Percentiles rank a stretch among this genome's conserved stretches.
These are phyloP conservation scores for Colletotrichum sublineola DNA, from an alignment of 2,329 filamentous ascomycete species.

Conservation along the genomic window DNA sequence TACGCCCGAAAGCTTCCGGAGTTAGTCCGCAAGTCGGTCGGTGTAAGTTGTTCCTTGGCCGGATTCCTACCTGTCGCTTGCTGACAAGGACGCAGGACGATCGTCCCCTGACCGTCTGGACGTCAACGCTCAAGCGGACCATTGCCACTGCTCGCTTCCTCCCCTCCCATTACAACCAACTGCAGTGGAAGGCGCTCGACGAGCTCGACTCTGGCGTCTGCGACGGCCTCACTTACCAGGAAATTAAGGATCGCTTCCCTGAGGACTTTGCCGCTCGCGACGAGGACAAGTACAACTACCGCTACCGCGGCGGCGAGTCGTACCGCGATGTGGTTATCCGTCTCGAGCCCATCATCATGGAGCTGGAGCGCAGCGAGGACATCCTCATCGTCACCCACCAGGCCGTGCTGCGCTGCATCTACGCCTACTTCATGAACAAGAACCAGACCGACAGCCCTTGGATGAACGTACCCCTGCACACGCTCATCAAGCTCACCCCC, in stretches of 20 bases:
- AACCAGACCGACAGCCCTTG: conserved; percentile 93
- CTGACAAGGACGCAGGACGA: conserved; percentile 60
- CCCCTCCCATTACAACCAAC: conserved; percentile 85
- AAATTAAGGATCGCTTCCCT: conserved; percentile 91
- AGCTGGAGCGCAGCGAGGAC: conserved; percentile 94
- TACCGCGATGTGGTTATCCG: conserved; percentile 97
- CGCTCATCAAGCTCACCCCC: conserved; percentile 95
- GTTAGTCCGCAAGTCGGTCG: conserved; percentile 86
- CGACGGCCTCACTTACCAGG: conserved; percentile 94
- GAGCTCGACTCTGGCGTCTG: conserved; percentile 97
- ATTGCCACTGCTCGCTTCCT: conserved; percentile 92
- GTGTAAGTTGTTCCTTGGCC: conserved; percentile 67
- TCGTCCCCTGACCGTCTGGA: conserved; percentile 73
- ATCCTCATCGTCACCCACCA: conserved; percentile 99
- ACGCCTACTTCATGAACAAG: conserved; percentile 99
- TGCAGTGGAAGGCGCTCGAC: conserved; percentile 98
- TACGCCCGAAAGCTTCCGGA: conserved; percentile 89
- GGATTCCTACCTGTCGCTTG: background rate
- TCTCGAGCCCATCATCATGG: conserved; percentile 99
- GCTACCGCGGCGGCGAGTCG: conserved; percentile 95
- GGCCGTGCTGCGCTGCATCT: conserved; percentile 95
- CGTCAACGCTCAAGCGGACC: conserved; percentile 79
- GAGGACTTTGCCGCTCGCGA: conserved; percentile 96
- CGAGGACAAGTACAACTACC: conserved; percentile 99
- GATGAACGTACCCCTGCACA: conserved; percentile 98